Conservation (phyloP, 2,329 filamentous ascomycete species). For the Bipolaris sorokiniana region DNA sequence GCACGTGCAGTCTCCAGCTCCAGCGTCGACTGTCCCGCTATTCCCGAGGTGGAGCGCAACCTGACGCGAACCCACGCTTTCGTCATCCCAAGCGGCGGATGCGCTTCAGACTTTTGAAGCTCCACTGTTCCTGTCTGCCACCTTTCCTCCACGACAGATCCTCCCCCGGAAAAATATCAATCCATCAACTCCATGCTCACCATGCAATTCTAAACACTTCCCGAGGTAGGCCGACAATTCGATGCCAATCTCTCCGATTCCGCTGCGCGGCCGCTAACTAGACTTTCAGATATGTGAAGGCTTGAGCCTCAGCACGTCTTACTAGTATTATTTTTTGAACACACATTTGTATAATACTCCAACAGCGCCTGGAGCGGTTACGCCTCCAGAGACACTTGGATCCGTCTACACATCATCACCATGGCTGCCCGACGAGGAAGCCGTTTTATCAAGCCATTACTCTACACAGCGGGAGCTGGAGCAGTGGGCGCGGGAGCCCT, state of each 20-base stretch:
- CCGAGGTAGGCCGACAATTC: conserved; percentile 15
- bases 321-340: conserved; percentile 12
- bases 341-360: conserved; percentile 12
- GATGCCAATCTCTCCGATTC: conserved; percentile 13
- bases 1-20: not conserved
- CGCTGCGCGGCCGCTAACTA: conserved; percentile 27
- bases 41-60: conserved; percentile 21
- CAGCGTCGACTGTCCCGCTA: conserved; percentile 6
- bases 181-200: conserved; percentile 18
- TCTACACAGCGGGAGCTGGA: conserved; percentile 64
- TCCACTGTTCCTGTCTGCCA: conserved; percentile 21
- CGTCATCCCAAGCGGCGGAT: conserved; percentile 18
- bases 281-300: conserved; percentile 15
- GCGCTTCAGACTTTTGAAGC: conserved; percentile 26
- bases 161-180: conserved; percentile 21
- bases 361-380: conserved; percentile 10
- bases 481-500: conserved; percentile 62
- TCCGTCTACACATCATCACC: conserved; percentile 13
- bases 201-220: conserved; percentile 20
- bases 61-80: conserved; percentile 16
- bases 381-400: conserved; percentile 1
- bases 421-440: conserved; percentile 47
- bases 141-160: conserved; percentile 8
- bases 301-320: conserved; percentile 26
- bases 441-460: conserved; percentile 62